phyloP scores from a whole-genome alignment of 2,329 filamentous ascomycete genomes.

The Lachnum nothofagi region DNA sequence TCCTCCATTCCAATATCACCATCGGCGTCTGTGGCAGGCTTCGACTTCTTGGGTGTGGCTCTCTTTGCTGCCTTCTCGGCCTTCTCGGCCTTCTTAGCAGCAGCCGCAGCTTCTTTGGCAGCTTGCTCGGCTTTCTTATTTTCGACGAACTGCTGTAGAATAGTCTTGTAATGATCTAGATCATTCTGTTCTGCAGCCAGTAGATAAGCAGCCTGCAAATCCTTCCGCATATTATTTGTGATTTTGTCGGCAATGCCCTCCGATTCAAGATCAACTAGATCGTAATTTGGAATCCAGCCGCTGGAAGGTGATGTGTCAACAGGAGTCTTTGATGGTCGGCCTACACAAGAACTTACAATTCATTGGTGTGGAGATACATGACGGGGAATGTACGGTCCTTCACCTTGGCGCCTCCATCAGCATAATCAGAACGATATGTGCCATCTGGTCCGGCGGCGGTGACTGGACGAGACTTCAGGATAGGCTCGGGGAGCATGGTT shows the following conservation, averaged over 20 bases:
- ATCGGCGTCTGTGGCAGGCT: conserved; percentile 43
- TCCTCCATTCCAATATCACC: conserved; percentile 60
- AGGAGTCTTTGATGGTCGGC: neutral
- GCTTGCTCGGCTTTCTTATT: conserved; percentile 52
- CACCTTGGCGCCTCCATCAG: conserved; percentile 79
- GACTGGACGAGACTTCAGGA: conserved; percentile 75
- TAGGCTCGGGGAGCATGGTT: conserved; percentile 77
- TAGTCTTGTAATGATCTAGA: conserved; percentile 75
- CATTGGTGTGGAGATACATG: conserved; percentile 92
- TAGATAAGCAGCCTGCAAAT: conserved; percentile 70
- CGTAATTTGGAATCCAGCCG: conserved; percentile 84
- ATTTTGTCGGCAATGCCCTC: conserved; percentile 64
- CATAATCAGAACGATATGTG: conserved; percentile 79
- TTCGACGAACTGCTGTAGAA: conserved; percentile 67
- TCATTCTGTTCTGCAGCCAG: conserved; percentile 75
- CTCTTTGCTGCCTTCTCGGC: conserved; percentile 45
- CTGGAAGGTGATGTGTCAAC: conserved; percentile 43
- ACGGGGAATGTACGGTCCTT: conserved; percentile 84
- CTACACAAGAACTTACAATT: conserved; percentile 69
- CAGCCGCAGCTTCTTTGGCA: conserved; percentile 41
- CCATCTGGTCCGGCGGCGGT: conserved; percentile 78
- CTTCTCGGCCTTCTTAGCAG: conserved; percentile 47
- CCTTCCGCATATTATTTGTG: conserved; percentile 72
- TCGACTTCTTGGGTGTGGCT: conserved; percentile 36
- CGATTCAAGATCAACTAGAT: conserved; percentile 70